Conservation (phyloP, 257 asterid genomes). For the Gentiana dahurica region DNA sequence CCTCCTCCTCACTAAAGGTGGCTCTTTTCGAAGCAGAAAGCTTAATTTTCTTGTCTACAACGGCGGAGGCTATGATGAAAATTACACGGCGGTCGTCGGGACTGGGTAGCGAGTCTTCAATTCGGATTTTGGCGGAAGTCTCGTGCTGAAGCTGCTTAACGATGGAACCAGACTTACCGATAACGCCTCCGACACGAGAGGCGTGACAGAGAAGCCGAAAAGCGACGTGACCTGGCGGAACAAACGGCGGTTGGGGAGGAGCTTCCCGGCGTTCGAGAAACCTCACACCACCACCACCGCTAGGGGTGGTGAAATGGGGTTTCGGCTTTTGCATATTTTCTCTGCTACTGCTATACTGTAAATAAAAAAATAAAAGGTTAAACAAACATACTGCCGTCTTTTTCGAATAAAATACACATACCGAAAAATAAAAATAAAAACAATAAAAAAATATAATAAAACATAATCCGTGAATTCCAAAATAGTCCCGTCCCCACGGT, state of each 20-base stretch:
- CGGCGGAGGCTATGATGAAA: slow-evolving; percentile 35
- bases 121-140: slow-evolving; percentile 47
- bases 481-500: too few species aligned
- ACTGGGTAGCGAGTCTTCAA: slow-evolving; percentile 33
- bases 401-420: not conserved
- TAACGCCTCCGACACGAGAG: slow-evolving; percentile 64
- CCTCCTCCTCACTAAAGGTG: not conserved
- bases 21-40: slow-evolving; percentile 9
- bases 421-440: too few species aligned
- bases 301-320: slow-evolving; percentile 6
- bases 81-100: slow-evolving; percentile 42
- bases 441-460: too few species aligned
- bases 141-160: slow-evolving; percentile 55
- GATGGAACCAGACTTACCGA: slow-evolving; percentile 62
- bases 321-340: too few species aligned
- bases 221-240: slow-evolving; percentile 42
- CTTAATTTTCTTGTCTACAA: slow-evolving; percentile 15
- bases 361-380: too few species aligned
- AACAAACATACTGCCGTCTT: not conserved
- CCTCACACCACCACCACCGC: slow-evolving; percentile 13
- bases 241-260: slow-evolving; percentile 24
- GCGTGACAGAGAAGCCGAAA: slow-evolving; percentile 72
- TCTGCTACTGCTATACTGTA: too few species aligned
- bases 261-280: slow-evolving; percentile 18
- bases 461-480: too few species aligned